Evolutionary conservation across 371 early-diverging fungal species (phyloP).

Genomic region (Mortierella sp.): DNA sequence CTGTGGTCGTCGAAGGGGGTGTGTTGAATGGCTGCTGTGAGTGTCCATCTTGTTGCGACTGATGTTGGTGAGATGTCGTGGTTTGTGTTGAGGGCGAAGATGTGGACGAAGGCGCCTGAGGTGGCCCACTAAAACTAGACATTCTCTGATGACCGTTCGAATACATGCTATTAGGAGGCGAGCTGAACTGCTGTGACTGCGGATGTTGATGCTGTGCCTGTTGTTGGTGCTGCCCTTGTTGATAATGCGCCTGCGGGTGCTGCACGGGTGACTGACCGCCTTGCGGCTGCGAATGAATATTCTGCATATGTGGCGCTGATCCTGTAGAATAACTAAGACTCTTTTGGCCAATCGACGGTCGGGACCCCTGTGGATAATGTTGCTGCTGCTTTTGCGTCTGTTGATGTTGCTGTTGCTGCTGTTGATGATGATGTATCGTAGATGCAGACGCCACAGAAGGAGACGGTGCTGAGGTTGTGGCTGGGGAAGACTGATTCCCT

Average conservation of each 20-base stretch:
- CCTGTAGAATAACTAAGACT: slow-evolving; percentile 15
- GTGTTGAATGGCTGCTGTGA: slow-evolving; percentile 1
- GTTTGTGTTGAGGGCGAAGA: no score
- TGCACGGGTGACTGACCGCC: background rate
- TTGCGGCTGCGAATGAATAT: background rate
- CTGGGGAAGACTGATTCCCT: background rate
- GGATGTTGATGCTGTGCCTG: background rate
- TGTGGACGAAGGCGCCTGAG: no score
- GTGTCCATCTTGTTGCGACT: background rate
- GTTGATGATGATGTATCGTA: slow-evolving; percentile 2
- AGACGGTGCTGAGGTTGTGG: background rate
- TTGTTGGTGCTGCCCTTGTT: background rate
- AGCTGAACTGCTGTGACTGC: slow-evolving; percentile 3
- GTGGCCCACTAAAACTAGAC: no score
- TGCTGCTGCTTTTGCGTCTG: slow-evolving; percentile 7
- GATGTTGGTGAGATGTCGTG: background rate
- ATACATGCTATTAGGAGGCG: no score
- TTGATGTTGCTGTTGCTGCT: background rate
- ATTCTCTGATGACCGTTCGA: no score
- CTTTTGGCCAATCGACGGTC: slow-evolving; percentile 13
- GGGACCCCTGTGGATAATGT: slow-evolving; percentile 22
- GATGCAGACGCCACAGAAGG: slow-evolving; percentile 3
- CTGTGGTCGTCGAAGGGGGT: slow-evolving; percentile 7
- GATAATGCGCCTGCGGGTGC: background rate
- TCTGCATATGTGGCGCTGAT: slow-evolving; percentile 7